Percentiles rank a stretch among this genome's conserved stretches.
Conservation (phyloP, 2,329 filamentous ascomycete species). For the Cordyceps javanica region DNA sequence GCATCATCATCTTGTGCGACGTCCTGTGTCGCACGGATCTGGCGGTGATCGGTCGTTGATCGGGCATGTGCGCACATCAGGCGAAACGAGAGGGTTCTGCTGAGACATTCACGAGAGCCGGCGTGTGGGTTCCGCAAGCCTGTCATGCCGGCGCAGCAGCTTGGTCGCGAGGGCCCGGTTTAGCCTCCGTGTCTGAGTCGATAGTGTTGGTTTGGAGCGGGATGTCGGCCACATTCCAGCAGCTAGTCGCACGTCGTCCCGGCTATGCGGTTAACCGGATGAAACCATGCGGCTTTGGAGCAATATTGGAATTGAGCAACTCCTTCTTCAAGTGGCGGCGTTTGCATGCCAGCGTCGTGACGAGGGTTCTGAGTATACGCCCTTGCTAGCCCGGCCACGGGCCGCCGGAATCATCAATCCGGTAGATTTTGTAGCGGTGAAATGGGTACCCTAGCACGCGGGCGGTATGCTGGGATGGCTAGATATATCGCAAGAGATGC, state of each 20-base stretch:
- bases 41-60: slow-evolving; percentile 1
- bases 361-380: background rate
- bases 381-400: background rate
- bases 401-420: background rate
- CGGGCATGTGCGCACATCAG: background rate
- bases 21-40: slow-evolving; percentile 3
- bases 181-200: background rate
- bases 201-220: slow-evolving; percentile 1
- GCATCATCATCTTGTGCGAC: background rate
- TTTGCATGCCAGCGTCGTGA: background rate
- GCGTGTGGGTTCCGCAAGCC: background rate
- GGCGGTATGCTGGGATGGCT: background rate
- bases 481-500: background rate
- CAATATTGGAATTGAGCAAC: background rate
- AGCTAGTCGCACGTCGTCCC: background rate
- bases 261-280: background rate
- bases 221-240: background rate
- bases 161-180: background rate
- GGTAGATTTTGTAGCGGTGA: background rate
- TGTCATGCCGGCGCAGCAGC: background rate
- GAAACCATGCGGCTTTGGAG: background rate
- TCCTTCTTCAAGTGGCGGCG: background rate
- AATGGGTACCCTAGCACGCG: background rate
- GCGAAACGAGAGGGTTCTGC: background rate
- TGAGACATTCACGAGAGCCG: slow-evolving; percentile 4